Conservation (phyloP, 148 eudicot species). For the Oxyria digyna region DNA sequence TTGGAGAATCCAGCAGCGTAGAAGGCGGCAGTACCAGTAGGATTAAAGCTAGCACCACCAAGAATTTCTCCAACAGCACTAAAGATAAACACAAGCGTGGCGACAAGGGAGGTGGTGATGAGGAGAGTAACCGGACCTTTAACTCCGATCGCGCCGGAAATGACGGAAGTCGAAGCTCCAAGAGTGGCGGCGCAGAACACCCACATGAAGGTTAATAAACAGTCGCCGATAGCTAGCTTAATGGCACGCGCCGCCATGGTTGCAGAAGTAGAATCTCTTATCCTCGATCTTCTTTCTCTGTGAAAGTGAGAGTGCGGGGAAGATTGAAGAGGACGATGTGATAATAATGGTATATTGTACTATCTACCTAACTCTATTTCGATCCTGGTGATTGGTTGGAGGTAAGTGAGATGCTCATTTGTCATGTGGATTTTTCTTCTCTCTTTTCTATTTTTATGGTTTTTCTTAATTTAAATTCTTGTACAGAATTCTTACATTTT, state of each 20-base stretch:
- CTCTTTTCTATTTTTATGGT: neutral
- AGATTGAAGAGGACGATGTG: neutral
- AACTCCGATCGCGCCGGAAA: slow-evolving; percentile 27
- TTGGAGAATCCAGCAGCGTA: slow-evolving; percentile 24
- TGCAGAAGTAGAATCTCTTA: neutral
- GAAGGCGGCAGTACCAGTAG: slow-evolving; percentile 24
- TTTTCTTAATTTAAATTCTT: neutral
- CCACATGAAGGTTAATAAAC: slow-evolving; percentile 51
- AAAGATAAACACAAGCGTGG: slow-evolving; percentile 14
- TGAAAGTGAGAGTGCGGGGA: neutral
- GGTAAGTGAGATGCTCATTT: neutral
- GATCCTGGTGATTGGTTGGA: neutral
- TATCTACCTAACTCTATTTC: neutral
- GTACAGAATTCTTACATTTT: neutral
- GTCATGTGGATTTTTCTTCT: neutral
- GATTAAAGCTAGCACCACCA: slow-evolving; percentile 35
- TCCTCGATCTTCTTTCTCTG: neutral
- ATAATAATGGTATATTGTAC: neutral
- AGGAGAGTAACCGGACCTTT: slow-evolving; percentile 16
- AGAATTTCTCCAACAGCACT: slow-evolving; percentile 15
- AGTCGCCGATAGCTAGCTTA: slow-evolving; percentile 43
- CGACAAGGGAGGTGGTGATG: slow-evolving; percentile 12
- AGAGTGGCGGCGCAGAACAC: slow-evolving; percentile 52
- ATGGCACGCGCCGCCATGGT: slow-evolving; percentile 26
- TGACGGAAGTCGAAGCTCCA: slow-evolving; percentile 24